Evolutionary conservation across 2,329 filamentous ascomycete species (phyloP).

Genomic region (Rugonectria rugulosa): DNA sequence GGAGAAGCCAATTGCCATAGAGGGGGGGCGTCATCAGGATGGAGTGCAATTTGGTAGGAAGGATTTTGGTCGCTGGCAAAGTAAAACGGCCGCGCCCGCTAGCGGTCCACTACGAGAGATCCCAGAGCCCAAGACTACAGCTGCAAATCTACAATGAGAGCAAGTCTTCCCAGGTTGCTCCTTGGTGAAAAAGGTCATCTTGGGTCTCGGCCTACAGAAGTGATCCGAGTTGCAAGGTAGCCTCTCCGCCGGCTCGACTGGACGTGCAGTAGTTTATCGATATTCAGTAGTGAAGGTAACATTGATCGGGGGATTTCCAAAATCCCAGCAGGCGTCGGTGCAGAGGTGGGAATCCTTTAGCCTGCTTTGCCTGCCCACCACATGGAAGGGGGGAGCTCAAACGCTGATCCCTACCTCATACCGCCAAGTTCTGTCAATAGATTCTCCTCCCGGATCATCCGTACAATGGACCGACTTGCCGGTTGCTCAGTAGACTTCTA

Average conservation of each 20-base stretch:
- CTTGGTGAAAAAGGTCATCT: neutral
- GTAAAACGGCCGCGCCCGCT: neutral
- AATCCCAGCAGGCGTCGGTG: slow-evolving; percentile 1
- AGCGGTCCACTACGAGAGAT: neutral
- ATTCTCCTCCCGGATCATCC: neutral
- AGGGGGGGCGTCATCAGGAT: neutral
- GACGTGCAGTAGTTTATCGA: neutral
- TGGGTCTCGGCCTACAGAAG: neutral
- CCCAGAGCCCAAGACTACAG: neutral
- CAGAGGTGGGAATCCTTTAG: neutral
- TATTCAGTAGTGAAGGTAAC: neutral
- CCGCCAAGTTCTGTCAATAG: neutral
- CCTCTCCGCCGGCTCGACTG: neutral
- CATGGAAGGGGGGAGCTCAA: neutral
- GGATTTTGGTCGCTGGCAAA: neutral
- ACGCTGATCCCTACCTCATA: slow-evolving; percentile 1
- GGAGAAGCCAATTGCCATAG: neutral
- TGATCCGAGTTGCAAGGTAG: neutral
- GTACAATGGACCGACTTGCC: neutral
- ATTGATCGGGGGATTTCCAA: neutral
- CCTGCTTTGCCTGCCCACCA: neutral
- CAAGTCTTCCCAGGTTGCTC: too few relatives aligned
- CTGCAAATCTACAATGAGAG: neutral
- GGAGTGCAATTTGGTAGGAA: neutral
- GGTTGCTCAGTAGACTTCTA: neutral